Conservation (phyloP, 345 rosid species). For the Combretum micranthum region DNA sequence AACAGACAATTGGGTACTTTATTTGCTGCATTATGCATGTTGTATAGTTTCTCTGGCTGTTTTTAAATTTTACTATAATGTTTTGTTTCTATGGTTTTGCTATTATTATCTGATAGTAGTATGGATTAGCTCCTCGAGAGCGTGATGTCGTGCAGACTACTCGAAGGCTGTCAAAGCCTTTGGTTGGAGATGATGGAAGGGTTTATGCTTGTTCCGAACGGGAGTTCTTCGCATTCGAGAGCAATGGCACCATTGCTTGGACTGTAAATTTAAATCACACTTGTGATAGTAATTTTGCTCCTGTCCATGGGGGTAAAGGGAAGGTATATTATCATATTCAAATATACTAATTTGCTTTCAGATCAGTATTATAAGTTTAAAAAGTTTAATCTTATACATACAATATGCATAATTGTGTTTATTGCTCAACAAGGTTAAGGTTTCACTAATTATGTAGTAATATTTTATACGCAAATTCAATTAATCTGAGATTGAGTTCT, state of each 20-base stretch:
- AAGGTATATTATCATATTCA: constrained; percentile 29
- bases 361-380: no score
- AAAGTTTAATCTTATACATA: no score
- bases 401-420: no score
- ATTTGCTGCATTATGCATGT: no score
- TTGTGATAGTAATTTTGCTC: constrained; percentile 46
- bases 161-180: constrained; percentile 54
- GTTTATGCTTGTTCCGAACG: constrained; percentile 59
- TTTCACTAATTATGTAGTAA: not conserved
- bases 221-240: constrained; percentile 59
- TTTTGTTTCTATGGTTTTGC: not conserved
- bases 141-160: constrained; percentile 9
- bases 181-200: constrained; percentile 58
- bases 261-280: constrained; percentile 45
- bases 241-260: constrained; percentile 78
- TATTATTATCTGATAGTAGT: no score
- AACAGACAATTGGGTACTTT: no score
- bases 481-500: no score
- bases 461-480: not conserved
- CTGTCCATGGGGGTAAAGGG: constrained; percentile 56
- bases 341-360: not conserved
- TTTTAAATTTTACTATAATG: not conserved
- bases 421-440: not conserved
- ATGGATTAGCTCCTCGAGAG: constrained; percentile 7
- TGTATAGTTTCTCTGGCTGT: not conserved